These are phyloP conservation scores for Penicillium glabrum DNA, from an alignment of 2,329 filamentous ascomycete genomes.

Conservation along the genomic window DNA sequence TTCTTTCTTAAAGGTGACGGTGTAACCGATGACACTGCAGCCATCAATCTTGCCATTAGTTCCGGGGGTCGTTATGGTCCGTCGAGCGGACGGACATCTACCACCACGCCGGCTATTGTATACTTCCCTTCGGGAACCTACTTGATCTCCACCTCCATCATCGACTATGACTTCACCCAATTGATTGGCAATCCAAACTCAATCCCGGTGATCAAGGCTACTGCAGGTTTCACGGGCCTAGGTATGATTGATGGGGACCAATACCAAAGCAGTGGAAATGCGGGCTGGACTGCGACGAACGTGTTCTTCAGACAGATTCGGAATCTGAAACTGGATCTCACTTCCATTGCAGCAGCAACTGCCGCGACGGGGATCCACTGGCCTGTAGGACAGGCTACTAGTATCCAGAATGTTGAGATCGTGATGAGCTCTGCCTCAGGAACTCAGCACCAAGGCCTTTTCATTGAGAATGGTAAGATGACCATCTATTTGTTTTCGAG, in stretches of 20 bases:
- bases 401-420: constrained; percentile 63
- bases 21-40: constrained; percentile 56
- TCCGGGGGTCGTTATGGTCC: constrained; percentile 48
- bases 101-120: constrained; percentile 55
- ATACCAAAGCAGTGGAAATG: constrained; percentile 44
- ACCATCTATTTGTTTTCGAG: background rate
- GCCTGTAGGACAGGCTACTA: constrained; percentile 58
- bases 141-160: constrained; percentile 56
- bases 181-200: constrained; percentile 61
- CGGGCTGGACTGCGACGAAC: constrained; percentile 51
- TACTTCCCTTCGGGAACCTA: constrained; percentile 63
- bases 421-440: constrained; percentile 50
- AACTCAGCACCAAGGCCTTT: constrained; percentile 58
- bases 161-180: constrained; percentile 65
- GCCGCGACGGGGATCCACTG: constrained; percentile 50
- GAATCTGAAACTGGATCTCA: constrained; percentile 64
- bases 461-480: constrained; percentile 55
- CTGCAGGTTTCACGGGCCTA: constrained; percentile 53
- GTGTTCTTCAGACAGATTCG: constrained; percentile 66
- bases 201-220: constrained; percentile 56
- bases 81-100: constrained; percentile 41
- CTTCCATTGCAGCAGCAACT: constrained; percentile 31
- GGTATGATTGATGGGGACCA: constrained; percentile 60
- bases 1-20: constrained; percentile 39
- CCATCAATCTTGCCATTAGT: constrained; percentile 53